These are phyloP conservation scores for Globisporangium splendens DNA, from an alignment of 352 stramenopile genomes.

Conservation along the genomic window DNA sequence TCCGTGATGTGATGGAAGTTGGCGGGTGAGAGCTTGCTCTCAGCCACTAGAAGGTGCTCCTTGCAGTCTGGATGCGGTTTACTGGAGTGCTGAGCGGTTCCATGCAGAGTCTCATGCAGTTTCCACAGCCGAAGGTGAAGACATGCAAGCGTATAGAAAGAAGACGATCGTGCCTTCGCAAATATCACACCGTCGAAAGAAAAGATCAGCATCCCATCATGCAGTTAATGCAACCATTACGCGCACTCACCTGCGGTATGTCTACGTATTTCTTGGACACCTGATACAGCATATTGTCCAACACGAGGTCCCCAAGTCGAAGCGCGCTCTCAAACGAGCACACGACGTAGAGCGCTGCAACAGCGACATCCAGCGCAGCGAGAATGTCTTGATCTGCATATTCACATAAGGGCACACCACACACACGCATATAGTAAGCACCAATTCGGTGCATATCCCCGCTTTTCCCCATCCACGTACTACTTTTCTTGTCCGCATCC, in stretches of 20 bases:
- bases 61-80: slow-evolving; percentile 2
- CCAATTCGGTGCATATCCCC: not conserved
- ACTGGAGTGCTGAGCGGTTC: slow-evolving; percentile 8
- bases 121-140: slow-evolving; percentile 56
- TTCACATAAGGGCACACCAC: not conserved
- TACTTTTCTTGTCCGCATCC: slow-evolving; percentile 15
- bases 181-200: too few relatives aligned
- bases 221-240: not conserved
- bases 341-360: slow-evolving; percentile 47
- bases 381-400: slow-evolving; percentile 23
- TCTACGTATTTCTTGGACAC: slow-evolving; percentile 70
- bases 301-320: slow-evolving; percentile 51
- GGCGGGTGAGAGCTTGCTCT: slow-evolving; percentile 13
- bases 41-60: not conserved
- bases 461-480: slow-evolving; percentile 6
- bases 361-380: slow-evolving; percentile 48
- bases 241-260: slow-evolving; percentile 30
- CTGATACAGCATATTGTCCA: slow-evolving; percentile 82
- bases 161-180: slow-evolving; percentile 13
- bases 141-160: slow-evolving; percentile 37
- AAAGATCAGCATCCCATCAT: not conserved
- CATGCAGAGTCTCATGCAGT: slow-evolving; percentile 23
- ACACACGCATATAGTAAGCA: not conserved
- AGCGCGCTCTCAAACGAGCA: slow-evolving; percentile 39
- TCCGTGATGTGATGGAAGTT: slow-evolving; percentile 21